Base-by-base conservation (phyloP, 78 protist genomes). In the Capsaspora owczarzaki region DNA sequence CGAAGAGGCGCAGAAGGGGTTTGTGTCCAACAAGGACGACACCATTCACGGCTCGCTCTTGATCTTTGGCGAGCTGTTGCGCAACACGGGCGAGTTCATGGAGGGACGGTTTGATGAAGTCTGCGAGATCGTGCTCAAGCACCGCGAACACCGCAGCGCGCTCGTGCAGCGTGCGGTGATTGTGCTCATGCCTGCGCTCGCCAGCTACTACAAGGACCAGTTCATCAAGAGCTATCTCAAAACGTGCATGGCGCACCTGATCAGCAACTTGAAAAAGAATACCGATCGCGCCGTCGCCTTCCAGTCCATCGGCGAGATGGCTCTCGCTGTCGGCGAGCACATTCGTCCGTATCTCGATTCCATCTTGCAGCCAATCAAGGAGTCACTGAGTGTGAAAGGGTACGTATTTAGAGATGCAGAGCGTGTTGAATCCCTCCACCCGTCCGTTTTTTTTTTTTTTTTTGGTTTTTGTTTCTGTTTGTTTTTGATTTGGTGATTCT, bases 41-140 rank as follows among this genome's bases (percentile, higher is more conserved):
- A 22, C 5, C 19, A 35, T 83, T 12, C 87, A 83, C 82, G 85
- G 86, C 56, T 78, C 88, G 0, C 47, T 83, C 29, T 44, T 88
- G 46, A 42, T 37, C 63, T 2, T 77, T 22, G 84, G 81, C 16
- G 86, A 77, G 47, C 76, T 87, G 33, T 25, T 82, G 33, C 61
- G 14, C 22, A 23, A 77, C 76, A 3, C 82, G 0, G 84, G 53
- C 61, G 61, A 44, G 56, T 75, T 82, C 29, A 4, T 71, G 27
- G 3, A 20, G 23, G 47, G 37, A 47, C 33, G 40, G 33, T 85
- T 51, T 60, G 47, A 19, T 46, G 38, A 56, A n/a, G 35, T 47
- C 41, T 77, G 85, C 61, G 79, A 82, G 27, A 25, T 49, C 12
- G 61, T 76, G 22, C 31, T 81, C 47, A 38, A 75, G 61, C 76